phyloP scores from a whole-genome alignment of 2,329 filamentous ascomycete genomes.

The Rosellinia necatrix region DNA sequence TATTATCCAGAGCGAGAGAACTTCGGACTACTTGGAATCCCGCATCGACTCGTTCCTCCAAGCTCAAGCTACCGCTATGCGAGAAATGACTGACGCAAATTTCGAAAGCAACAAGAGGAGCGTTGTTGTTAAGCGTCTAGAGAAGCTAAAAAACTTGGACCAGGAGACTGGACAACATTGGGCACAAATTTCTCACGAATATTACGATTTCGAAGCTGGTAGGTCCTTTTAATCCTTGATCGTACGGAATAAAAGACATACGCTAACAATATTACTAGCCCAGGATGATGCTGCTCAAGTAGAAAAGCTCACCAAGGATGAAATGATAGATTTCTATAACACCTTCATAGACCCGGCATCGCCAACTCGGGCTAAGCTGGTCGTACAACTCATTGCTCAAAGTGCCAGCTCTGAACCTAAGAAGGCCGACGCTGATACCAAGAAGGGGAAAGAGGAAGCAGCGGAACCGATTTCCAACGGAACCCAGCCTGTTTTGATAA shows the following conservation, averaged over 20 bases:
- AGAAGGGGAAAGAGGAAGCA: conserved; percentile 39
- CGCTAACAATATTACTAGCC: conserved; percentile 50
- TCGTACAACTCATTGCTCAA: conserved; percentile 82
- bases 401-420: conserved; percentile 50
- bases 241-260: neutral
- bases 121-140: conserved; percentile 81
- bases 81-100: conserved; percentile 77
- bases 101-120: conserved; percentile 93
- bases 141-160: conserved; percentile 90
- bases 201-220: conserved; percentile 89
- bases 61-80: conserved; percentile 67
- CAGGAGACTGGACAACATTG: conserved; percentile 84
- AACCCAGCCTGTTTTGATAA: conserved; percentile 66
- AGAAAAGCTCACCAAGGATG: conserved; percentile 73
- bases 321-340: conserved; percentile 80
- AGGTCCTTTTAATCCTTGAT: conserved; percentile 43
- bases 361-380: conserved; percentile 74
- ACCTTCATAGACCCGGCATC: conserved; percentile 78
- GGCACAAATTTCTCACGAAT: conserved; percentile 82
- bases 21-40: conserved; percentile 80
- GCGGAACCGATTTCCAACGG: conserved; percentile 49
- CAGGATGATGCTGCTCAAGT: conserved; percentile 78
- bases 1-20: conserved; percentile 90
- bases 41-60: conserved; percentile 85
- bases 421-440: conserved; percentile 48